Evolutionary conservation across 352 stramenopile genomes (phyloP).

Genomic region (Phytophthora agathidicida): DNA sequence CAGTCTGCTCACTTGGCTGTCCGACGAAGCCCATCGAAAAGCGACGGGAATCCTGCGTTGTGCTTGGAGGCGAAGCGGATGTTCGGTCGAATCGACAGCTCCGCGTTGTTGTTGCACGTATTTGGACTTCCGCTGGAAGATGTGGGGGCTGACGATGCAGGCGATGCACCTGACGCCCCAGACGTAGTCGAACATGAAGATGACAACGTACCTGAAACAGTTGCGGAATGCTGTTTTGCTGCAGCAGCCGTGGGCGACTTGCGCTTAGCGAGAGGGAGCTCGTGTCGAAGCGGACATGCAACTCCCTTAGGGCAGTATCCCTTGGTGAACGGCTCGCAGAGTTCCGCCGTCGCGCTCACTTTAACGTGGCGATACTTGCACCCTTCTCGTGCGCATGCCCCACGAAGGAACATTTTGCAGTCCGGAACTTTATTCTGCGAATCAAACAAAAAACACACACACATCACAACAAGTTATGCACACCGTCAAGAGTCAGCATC

Average conservation of each 20-base stretch:
- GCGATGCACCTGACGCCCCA: conserved; percentile 5
- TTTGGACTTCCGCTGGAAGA: conserved; percentile 14
- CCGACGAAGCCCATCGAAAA: conserved; percentile 42
- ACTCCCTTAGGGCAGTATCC: conserved; percentile 69
- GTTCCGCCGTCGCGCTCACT: conserved; percentile 63
- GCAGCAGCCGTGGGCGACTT: conserved; percentile 4
- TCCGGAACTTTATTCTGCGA: conserved; percentile 85
- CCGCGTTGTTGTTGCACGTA: conserved; percentile 18
- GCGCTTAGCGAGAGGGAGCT: conserved; percentile 43
- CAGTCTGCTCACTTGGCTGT: conserved; percentile 22
- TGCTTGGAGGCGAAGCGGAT: conserved; percentile 73
- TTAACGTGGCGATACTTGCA: conserved; percentile 87
- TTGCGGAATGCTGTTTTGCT: conserved; percentile 7
- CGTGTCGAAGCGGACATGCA: conserved; percentile 65
- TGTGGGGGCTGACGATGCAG: conserved; percentile 7
- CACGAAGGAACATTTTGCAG: conserved; percentile 80
- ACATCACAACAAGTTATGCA: conserved; percentile 34
- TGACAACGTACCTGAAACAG: conserved; percentile 45
- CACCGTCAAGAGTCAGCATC: conserved; percentile 18
- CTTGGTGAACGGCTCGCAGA: conserved; percentile 71
- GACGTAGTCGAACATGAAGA: conserved; percentile 12
- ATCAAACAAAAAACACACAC: conserved; percentile 8
- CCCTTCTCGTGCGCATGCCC: conserved; percentile 69
- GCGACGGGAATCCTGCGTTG: conserved; percentile 46
- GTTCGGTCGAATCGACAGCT: conserved; percentile 68